Evolutionary conservation across 1,284 basidiomycete genomes (phyloP).

Genomic region (Tetrapyrgos nigripes): DNA sequence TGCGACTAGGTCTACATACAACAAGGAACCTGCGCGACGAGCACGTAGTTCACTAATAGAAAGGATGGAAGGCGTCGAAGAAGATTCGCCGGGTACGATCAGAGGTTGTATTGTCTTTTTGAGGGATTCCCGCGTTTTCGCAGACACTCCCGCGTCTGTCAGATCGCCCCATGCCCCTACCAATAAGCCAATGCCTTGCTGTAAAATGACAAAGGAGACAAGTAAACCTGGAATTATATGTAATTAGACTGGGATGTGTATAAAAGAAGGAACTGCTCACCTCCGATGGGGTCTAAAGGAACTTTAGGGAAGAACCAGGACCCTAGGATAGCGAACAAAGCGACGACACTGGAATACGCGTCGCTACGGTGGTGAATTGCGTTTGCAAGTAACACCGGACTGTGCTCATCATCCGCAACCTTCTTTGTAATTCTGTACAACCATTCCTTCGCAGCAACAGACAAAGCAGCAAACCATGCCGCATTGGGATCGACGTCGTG

Average conservation of each 20-base stretch:
- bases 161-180: slow-evolving; percentile 82
- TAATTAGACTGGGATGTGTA: slow-evolving; percentile 7
- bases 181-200: slow-evolving; percentile 81
- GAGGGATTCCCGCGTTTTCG: slow-evolving; percentile 58
- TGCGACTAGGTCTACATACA: slow-evolving; percentile 79
- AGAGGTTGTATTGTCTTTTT: slow-evolving; percentile 61
- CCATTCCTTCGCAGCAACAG: slow-evolving; percentile 91
- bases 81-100: slow-evolving; percentile 36
- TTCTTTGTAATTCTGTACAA: slow-evolving; percentile 87
- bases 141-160: slow-evolving; percentile 84
- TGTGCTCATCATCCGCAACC: slow-evolving; percentile 90
- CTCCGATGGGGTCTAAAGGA: slow-evolving; percentile 94
- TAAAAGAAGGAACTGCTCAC: slow-evolving; percentile 44
- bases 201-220: slow-evolving; percentile 89
- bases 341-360: slow-evolving; percentile 89
- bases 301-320: slow-evolving; percentile 85
- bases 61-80: slow-evolving; percentile 47
- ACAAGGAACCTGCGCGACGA: slow-evolving; percentile 76
- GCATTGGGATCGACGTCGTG: slow-evolving; percentile 89
- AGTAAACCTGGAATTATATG: slow-evolving; percentile 65
- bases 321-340: slow-evolving; percentile 89
- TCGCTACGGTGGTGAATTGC: slow-evolving; percentile 96
- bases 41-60: slow-evolving; percentile 70
- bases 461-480: slow-evolving; percentile 91
- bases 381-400: slow-evolving; percentile 91